A percentile compares a stretch with the other conserved stretches of the same genome.
phyloP scores from a whole-genome alignment of 768 basidiomycete species.

The Megacollybia marginata region DNA sequence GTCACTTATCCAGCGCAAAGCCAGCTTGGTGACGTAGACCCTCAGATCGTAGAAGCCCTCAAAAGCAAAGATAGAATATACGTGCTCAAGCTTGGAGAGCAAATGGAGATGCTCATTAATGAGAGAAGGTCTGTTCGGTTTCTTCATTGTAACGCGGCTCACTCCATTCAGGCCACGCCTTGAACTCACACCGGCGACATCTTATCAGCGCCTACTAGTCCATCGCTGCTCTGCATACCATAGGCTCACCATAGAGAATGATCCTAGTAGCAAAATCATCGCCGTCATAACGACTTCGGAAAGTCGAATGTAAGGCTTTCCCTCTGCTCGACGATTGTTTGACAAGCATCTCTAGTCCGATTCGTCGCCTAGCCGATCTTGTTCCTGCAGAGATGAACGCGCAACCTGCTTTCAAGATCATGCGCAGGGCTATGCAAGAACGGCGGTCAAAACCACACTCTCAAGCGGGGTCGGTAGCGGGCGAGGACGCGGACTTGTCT shows the following conservation, averaged over 20 bases:
- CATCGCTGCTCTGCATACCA: conserved; percentile 84
- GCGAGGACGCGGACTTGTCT: conserved; percentile 71
- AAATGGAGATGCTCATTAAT: conserved; percentile 71
- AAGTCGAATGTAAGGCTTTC: conserved; percentile 62
- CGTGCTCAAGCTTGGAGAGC: conserved; percentile 83
- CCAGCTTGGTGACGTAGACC: conserved; percentile 48
- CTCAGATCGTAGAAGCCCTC: conserved; percentile 79
- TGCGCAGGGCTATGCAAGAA: conserved; percentile 59
- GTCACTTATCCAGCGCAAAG: conserved; percentile 1
- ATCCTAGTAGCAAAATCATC: conserved; percentile 57
- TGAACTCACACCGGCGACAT: conserved; percentile 62
- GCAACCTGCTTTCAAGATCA: conserved; percentile 80
- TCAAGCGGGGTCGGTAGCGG: conserved; percentile 64
- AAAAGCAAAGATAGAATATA: conserved; percentile 83
- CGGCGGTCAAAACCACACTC: conserved; percentile 53
- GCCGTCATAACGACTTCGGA: conserved; percentile 49
- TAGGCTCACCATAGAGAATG: conserved; percentile 63
- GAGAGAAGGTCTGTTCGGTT: conserved; percentile 50
- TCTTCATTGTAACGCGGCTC: neutral
- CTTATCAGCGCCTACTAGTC: conserved; percentile 81
- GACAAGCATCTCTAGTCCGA: conserved; percentile 40
- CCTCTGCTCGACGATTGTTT: conserved; percentile 3
- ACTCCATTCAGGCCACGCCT: conserved; percentile 43
- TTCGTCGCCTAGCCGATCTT: conserved; percentile 64
- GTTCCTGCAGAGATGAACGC: conserved; percentile 62